Base-by-base conservation (phyloP, 495 filamentous ascomycete genomes). In the Hypomontagnella submonticulosa region DNA sequence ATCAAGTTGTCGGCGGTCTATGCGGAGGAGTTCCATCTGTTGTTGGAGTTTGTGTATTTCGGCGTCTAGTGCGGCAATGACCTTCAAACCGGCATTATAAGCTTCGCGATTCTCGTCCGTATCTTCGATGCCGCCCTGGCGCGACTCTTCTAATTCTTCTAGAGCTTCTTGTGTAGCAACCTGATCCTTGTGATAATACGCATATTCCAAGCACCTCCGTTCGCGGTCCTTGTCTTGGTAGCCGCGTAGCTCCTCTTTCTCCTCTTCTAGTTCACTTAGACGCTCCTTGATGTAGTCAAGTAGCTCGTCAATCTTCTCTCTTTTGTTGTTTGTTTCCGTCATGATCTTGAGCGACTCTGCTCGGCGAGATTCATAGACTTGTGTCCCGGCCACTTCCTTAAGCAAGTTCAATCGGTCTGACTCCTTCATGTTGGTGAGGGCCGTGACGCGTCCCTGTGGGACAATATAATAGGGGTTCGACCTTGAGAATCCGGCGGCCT, bases 381-480 rank as follows among this genome's bases (percentile, higher is more conserved):
- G 92, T 4, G 95, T 98, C 42, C 95, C 95, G 1, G 95, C 96
- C 16, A 99, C 96, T 69, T 99, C 94, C 76, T 99, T 99, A 53
- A 99, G 79, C 23, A 99, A 79, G 49, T 89, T 92, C 61, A 99
- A 74, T 51, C 95, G 84, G 69, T 97, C 93, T 1, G 86, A 84
- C 71, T 99, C 95, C 75, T 97, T 96, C 96, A 97, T 98, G 71
- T 97, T 99, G 16, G 95, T 99, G 67, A 99, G 83, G 18, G 91
- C 89, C 0, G 96, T 97, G 49, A 99, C 93, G 61, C 96, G 90
- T 32, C 95, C 95, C 72, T 99, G 95, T 2, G 96, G 95, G 1
- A 99, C 95, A 66, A 99, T 99, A 73, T 98, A 99, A 81, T 97
- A 99, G 16, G 95, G 95, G 75, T 99, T 99, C 57, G 93, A 96